Evolutionary conservation across 805 yeast species (phyloP), one percentile per base, ranked within the genome.

Genomic region (Wickerhamomyces mucosus): DNA sequence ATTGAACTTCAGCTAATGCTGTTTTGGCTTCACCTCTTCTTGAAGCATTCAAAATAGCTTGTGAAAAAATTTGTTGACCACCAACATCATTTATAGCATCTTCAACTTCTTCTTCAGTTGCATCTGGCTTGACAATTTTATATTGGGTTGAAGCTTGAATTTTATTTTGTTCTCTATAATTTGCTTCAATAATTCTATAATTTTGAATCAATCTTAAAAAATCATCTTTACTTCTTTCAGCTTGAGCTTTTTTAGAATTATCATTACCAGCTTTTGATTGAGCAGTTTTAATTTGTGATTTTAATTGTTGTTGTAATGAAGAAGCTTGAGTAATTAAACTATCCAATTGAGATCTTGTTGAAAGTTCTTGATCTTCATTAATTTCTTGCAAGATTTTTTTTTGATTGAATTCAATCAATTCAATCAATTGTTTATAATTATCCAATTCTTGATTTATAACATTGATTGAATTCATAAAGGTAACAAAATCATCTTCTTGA

Each of bases 21-120:
- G 96, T 76, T 57, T 92, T 75, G 26, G 97, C 96, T 61, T 92
- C 96, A 46, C 95, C 95, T 53, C 86, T 74, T 61, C 94, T 78
- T 53, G 83, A 82, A 33, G 86, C 78, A 59, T 80, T 80, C 63
- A 79, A 66, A 42, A 85, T 67, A 23, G 96, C 96, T 60, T 86
- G 95, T 37, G 94, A 85, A 62, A 92, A 92, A 47, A 88, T 83
- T 62, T 89, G 97, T 54, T 80, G 86, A 33, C 85, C 81, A 42
- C 80, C 82, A 34, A 73, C 74, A 49, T 85, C 94, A 45, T 79
- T 88, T 36, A 88, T 77, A 30, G 88, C 95, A 32, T 78, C 83
- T 42, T 73, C 75, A 39, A 89, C 82, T 62, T 89, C 94, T 31
- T 68, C 81, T 18, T 80, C 81, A 14, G 89, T 69, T 4, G 94